A percentile compares a stretch with the other conserved stretches of the same genome.
Conservation (phyloP, 2,329 filamentous ascomycete genomes). For the Ophiostoma himal-ulmi region DNA sequence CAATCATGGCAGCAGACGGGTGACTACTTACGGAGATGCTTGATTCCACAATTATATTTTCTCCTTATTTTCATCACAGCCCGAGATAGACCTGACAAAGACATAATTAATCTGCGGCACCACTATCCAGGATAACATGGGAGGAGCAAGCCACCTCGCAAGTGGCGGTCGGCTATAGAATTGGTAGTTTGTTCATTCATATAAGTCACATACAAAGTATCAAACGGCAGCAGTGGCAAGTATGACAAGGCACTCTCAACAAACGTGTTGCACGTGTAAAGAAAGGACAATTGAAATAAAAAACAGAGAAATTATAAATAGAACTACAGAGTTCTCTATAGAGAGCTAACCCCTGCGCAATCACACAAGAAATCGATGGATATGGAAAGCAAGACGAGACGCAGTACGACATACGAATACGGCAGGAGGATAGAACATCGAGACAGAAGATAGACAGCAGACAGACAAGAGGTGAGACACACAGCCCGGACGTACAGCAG, state of each 20-base stretch:
- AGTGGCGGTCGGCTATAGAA: conserved; percentile 7
- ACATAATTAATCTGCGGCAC: conserved; percentile 16
- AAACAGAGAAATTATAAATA: background rate
- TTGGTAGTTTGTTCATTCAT: background rate
- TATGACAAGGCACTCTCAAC: background rate
- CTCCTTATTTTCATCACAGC: background rate
- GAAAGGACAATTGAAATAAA: background rate
- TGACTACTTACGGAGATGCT: background rate
- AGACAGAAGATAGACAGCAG: background rate
- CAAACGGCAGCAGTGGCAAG: background rate
- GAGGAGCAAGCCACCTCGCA: conserved; percentile 18
- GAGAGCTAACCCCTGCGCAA: background rate
- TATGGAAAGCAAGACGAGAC: conserved; percentile 11
- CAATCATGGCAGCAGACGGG: background rate
- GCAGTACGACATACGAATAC: conserved; percentile 17
- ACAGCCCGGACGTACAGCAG: background rate
- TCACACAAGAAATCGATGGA: background rate
- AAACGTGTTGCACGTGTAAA: background rate
- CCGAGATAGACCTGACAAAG: background rate
- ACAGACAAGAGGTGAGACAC: background rate
- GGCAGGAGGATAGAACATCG: background rate
- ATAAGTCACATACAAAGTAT: background rate
- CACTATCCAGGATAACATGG: background rate
- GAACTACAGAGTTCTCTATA: background rate
- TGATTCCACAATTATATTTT: background rate